Evolutionary conservation across 495 filamentous ascomycete species (phyloP), one percentile per base, ranked within the genome.

Genomic region (Choiromyces venosus): DNA sequence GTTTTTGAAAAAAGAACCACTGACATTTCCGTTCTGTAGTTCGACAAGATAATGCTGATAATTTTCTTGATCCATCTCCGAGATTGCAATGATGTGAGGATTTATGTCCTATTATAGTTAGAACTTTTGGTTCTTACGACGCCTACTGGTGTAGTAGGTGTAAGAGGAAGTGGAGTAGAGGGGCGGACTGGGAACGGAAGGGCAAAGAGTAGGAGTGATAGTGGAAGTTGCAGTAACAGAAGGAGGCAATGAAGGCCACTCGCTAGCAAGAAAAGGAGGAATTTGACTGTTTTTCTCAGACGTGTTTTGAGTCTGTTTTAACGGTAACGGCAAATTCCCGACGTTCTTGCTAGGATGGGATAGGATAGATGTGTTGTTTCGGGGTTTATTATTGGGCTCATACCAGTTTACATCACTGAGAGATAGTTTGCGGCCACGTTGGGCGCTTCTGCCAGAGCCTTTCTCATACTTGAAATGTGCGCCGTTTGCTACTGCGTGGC

Each of bases 381-480:
- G 3, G 10, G 66, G 33, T 4, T 10, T n/a, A 16, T 14, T 56
- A 67, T 38, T 71, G 71, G 18, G 36, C 21, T 74, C 79, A 75
- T 94, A 97, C 95, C 95, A 99, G 82, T 99, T 94, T 82, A 99
- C 92, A 82, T 98, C 95, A 81, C 92, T 97, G 66, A 98, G 87
- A 80, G 98, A 94, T 71, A 99, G 85, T 82, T 96, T 96, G 79
- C 94, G 88, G 44, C 93, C 89, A 19, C 94, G 91, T 82, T 96
- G 93, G 70, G 91, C 89, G 35, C 89, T 86, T 81, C 89, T 92
- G 71, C 97, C 92, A 66, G 86, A 80, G 69, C 86, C 84, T 76
- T 84, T 85, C 72, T 85, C 79, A 35, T 73, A 70, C 61, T 78
- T 81, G 39, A 76, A 69, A 71, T 78, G 72, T 36, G 77, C 74